These are phyloP conservation scores for Hypomyces rosellus DNA, from an alignment of 2,329 filamentous ascomycete genomes.

Conservation along the genomic window DNA sequence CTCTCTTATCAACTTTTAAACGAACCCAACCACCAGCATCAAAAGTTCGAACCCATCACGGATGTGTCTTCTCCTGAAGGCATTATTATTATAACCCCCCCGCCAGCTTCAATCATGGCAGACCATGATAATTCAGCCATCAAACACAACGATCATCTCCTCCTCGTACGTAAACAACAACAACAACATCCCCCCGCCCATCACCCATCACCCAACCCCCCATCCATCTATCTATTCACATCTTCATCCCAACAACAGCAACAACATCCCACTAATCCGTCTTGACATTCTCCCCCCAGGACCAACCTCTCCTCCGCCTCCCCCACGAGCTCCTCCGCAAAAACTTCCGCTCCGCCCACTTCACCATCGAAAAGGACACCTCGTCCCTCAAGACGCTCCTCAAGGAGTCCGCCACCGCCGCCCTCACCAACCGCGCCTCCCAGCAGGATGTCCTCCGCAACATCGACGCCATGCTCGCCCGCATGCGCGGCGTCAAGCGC, in stretches of 20 bases:
- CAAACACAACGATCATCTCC: constrained; percentile 67
- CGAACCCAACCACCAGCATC: not conserved
- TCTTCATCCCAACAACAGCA: not conserved
- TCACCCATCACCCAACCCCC: constrained; percentile 3
- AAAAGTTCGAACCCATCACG: not conserved
- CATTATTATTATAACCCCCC: too few species aligned
- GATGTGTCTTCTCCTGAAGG: not conserved
- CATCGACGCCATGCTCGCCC: constrained; percentile 77
- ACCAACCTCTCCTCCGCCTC: constrained; percentile 88
- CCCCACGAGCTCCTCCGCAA: constrained; percentile 89
- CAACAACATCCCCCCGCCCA: not conserved
- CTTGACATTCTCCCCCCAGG: constrained; percentile 41
- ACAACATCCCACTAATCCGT: constrained; percentile 1
- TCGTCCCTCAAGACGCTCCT: constrained; percentile 55
- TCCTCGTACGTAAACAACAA: constrained; percentile 47
- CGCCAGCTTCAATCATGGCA: constrained; percentile 38
- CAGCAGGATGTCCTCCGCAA: constrained; percentile 69
- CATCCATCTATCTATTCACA: constrained; percentile 6
- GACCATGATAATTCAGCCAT: constrained; percentile 60
- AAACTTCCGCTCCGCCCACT: constrained; percentile 84
- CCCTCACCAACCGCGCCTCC: constrained; percentile 54
- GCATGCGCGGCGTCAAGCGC: constrained; percentile 80
- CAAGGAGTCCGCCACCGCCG: constrained; percentile 59
- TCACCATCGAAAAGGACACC: constrained; percentile 66
- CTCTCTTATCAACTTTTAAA: not conserved